phyloP scores from a whole-genome alignment of 306 rosid genomes.

The Medicago ruthenica region DNA sequence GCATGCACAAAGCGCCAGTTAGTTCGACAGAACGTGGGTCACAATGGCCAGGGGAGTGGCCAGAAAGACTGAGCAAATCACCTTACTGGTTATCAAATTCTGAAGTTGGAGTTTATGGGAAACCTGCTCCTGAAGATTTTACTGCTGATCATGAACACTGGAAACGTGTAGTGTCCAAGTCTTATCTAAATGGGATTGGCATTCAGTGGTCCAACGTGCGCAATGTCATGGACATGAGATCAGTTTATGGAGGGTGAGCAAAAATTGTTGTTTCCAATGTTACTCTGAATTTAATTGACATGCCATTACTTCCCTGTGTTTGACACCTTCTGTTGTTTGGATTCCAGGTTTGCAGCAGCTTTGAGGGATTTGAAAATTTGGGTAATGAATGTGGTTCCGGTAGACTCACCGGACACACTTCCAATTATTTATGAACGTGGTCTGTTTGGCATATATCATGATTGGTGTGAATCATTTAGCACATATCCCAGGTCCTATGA shows the following conservation, averaged over 20 bases:
- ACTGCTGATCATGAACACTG: constrained; percentile 79
- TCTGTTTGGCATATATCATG: constrained; percentile 92
- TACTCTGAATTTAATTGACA: constrained; percentile 34
- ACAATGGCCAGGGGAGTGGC: constrained; percentile 94
- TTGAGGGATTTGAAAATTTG: constrained; percentile 51
- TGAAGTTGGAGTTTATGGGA: constrained; percentile 92
- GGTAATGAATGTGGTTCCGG: constrained; percentile 80
- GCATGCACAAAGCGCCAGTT: constrained; percentile 87
- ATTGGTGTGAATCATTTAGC: constrained; percentile 98
- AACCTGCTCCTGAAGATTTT: constrained; percentile 95
- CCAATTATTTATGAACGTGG: constrained; percentile 94
- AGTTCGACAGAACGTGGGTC: constrained; percentile 76
- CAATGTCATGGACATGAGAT: constrained; percentile 97
- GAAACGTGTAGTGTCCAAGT: constrained; percentile 74
- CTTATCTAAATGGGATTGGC: constrained; percentile 82
- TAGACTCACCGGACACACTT: constrained; percentile 86
- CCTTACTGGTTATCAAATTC: constrained; percentile 90
- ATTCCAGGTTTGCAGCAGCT: constrained; percentile 53
- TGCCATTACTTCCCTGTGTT: not conserved
- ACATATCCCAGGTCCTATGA: constrained; percentile 94
- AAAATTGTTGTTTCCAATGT: constrained; percentile 7
- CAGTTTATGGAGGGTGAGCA: constrained; percentile 83
- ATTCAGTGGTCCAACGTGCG: constrained; percentile 84
- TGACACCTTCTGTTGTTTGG: constrained; percentile 39
- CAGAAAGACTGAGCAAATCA: constrained; percentile 71